phyloP scores from a whole-genome alignment of 2,329 filamentous ascomycete species.

The Trichoderma aggressivum region DNA sequence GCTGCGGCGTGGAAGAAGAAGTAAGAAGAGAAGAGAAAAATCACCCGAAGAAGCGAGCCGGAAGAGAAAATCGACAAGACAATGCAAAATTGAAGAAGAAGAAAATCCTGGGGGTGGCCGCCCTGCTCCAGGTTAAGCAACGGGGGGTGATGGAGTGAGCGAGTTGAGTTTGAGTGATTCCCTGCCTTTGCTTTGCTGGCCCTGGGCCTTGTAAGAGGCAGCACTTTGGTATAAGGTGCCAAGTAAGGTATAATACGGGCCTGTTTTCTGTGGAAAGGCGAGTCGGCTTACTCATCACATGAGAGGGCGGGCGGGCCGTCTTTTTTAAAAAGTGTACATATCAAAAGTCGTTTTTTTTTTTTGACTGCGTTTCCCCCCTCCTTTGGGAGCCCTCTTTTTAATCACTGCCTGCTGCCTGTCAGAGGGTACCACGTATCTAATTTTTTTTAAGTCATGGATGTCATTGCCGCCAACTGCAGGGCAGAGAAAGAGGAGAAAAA shows the following conservation, averaged over 20 bases:
- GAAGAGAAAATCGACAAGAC: conserved; percentile 30
- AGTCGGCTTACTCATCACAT: conserved; percentile 28
- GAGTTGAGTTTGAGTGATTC: background rate
- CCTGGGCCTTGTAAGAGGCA: conserved; percentile 15
- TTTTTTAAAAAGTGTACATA: conserved; percentile 7
- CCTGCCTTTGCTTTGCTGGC: background rate
- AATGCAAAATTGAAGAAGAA: background rate
- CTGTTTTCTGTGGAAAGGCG: conserved; percentile 6
- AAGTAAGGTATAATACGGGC: background rate
- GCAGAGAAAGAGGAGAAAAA: background rate
- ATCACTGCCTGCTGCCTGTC: background rate
- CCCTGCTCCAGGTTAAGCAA: background rate
- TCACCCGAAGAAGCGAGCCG: background rate
- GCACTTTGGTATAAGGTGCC: conserved; percentile 2
- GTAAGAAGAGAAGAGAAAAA: background rate
- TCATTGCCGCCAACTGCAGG: background rate
- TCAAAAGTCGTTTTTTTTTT: background rate
- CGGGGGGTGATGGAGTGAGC: background rate
- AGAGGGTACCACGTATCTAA: background rate
- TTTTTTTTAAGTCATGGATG: background rate
- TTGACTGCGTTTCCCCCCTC: background rate
- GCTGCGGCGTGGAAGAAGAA: conserved; percentile 44
- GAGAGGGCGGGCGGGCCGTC: conserved; percentile 22
- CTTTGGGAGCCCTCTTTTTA: background rate
- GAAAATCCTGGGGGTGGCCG: background rate